These are phyloP conservation scores for Tetrahymena malaccensis DNA, from an alignment of 73 alveolate genomes.

Conservation along the genomic window DNA sequence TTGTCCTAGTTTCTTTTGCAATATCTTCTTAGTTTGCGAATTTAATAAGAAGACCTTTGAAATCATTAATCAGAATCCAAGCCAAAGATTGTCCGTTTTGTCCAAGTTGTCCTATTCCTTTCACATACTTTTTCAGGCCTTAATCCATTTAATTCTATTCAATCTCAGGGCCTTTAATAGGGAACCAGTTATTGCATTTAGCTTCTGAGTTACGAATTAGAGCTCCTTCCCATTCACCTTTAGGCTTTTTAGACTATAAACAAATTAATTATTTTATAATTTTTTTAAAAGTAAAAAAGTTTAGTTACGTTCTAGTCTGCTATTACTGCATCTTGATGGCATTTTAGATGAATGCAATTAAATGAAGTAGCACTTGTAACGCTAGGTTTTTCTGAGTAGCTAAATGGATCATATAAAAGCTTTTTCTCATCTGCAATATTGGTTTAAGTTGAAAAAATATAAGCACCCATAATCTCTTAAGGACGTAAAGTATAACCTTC, in stretches of 20 bases:
- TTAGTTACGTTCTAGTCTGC: conserved; percentile 32
- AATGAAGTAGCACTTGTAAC: conserved; percentile 51
- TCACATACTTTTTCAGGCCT: background rate
- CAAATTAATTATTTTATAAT: background rate
- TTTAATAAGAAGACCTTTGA: background rate
- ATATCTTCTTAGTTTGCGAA: background rate
- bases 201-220: conserved; percentile 57
- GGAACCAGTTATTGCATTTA: conserved; percentile 57
- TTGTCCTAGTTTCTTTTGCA: background rate
- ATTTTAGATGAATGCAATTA: conserved; percentile 43
- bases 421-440: background rate
- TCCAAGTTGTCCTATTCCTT: background rate
- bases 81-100: background rate
- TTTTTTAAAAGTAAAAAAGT: background rate
- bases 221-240: conserved; percentile 75
- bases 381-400: background rate
- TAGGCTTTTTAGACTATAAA: conserved; percentile 37
- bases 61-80: background rate
- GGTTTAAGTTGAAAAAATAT: conserved; percentile 33
- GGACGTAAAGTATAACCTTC: conserved; percentile 64
- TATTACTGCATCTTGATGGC: conserved; percentile 56
- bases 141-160: background rate
- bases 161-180: conserved; percentile 49
- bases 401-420: background rate
- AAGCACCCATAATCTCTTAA: conserved; percentile 49